Base-by-base conservation (phyloP, 164 flowering plant species). In the Kingdonia uniflora region DNA sequence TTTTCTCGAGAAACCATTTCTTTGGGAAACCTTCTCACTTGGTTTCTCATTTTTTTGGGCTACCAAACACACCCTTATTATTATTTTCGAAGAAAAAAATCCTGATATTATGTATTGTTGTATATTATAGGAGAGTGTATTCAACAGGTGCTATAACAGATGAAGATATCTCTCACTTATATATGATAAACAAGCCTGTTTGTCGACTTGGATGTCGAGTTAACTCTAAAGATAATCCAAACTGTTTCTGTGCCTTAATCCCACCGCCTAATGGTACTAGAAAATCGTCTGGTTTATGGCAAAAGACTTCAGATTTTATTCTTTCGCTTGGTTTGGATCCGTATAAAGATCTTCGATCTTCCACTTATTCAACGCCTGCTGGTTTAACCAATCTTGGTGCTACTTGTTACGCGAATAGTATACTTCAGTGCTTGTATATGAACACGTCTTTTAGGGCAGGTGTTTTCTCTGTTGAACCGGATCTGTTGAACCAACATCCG, bases 341-440 rank as follows among this genome's bases (percentile, higher is more conserved):
- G 16, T 57, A 68, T 17, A 45, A 59, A 45, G 92, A 94, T 64
- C 77, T 72, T 43, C 94, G 99, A 55, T 74, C 59, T 15, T 76
- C 90, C 55, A 63, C 42, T 16, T 59, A 71, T 14, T 65, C 74
- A n/a, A 8, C 8, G 6, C 99, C 97, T 14, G 89, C 95, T 5
- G 97, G 99, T 10, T 74, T 94, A 39, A 86, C 87, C 21, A 94
- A 94, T 68, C 69, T 94, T 37, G 99, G 99, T 40, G 97, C 99
- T 2, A 94, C 99, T 2, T 94, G 99, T 75, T 94, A 94, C 74
- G 97, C 92, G 25, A 94, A 94, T 62, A 94, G 99, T 72, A 86
- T 94, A 51, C 85, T 94, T 51, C 99, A 94, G 49, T 94, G 80
- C 52, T 73, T 89, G 22, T 94, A 82, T 64, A 94, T 86, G 97